Conservation (phyloP, 1,139 yeast genomes). For the Candida mesenterica region DNA sequence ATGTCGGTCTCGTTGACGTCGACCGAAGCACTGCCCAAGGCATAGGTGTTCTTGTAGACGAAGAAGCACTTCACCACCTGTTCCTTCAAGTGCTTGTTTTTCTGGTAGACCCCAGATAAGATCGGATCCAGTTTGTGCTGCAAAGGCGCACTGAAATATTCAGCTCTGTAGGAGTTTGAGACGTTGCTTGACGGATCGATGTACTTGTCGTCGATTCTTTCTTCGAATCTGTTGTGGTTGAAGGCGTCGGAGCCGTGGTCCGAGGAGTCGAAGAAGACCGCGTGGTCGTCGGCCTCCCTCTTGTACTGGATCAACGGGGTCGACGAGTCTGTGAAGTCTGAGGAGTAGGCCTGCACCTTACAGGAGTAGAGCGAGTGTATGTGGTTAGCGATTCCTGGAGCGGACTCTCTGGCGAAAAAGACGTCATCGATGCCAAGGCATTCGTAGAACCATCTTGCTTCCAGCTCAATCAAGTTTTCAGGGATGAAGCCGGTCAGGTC, state of each 20-base stretch:
- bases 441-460: conserved; percentile 88
- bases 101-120: conserved; percentile 41
- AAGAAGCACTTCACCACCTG: conserved; percentile 78
- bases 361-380: conserved; percentile 88
- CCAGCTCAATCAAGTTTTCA: conserved; percentile 78
- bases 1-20: conserved; percentile 48
- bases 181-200: conserved; percentile 55
- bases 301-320: conserved; percentile 66
- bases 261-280: conserved; percentile 83
- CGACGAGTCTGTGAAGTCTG: conserved; percentile 22
- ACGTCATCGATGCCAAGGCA: conserved; percentile 88
- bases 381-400: conserved; percentile 78
- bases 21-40: conserved; percentile 23
- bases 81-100: conserved; percentile 30
- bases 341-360: conserved; percentile 79
- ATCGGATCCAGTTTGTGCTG: conserved; percentile 47
- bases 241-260: conserved; percentile 30
- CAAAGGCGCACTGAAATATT: conserved; percentile 75
- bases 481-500: conserved; percentile 90
- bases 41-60: conserved; percentile 75
- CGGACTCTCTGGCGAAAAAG: conserved; percentile 83
- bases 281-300: conserved; percentile 80
- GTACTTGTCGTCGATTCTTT: conserved; percentile 77
- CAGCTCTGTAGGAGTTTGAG: conserved; percentile 62
- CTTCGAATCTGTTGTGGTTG: conserved; percentile 47